Base-by-base conservation (phyloP, 148 eudicot species). In the Talinum fruticosum region DNA sequence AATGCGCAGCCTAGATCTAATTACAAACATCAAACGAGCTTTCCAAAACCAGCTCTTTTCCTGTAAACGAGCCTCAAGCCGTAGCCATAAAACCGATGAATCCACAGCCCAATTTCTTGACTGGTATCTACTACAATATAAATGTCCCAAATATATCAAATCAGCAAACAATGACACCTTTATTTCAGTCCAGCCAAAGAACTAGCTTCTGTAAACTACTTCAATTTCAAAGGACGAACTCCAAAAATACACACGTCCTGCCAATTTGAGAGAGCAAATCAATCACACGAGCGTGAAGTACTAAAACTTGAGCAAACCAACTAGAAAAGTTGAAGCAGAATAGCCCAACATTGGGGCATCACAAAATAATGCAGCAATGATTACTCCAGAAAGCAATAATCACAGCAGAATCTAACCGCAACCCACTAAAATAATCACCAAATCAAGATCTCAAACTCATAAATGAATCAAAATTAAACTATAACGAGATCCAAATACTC, bases 171-270 rank as follows among this genome's bases (percentile, higher is more conserved):
- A 8, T 28, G 33, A 10, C 66, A 62, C 66, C 66, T 62, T 33
- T 26, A 28, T 28, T 18, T 26, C 30, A 62, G 32, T n/a, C 24
- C 66, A 26, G 30, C 33, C 64, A 57, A 57, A 57, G 29, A 34
- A 26, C 6, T 2, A 6, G 53, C 69, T 47, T 32, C 45, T 8
- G 47, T 8, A 41, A 41, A 41, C 45, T 6, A 8, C 45, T 41
- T 41, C 45, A 41, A 41, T 5, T 41, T 41, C 47, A 8, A 41
- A 10, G 47, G 75, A 30, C 32, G 8, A 45, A 51, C 6, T 70
- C 26, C 72, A 62, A 51, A 59, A 80, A 75, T 33, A 62, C 35
- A 69, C 35, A 53, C 14, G 35, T 72, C 78, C 84, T 82, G 84
- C 78, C 69, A 33, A 66, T 53, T 30, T 23, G 47, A 29, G 14